Evolutionary conservation across 202 grass and related monocot genomes (phyloP), one percentile per base, ranked within the genome.

Genomic region (Zoysia matrella): DNA sequence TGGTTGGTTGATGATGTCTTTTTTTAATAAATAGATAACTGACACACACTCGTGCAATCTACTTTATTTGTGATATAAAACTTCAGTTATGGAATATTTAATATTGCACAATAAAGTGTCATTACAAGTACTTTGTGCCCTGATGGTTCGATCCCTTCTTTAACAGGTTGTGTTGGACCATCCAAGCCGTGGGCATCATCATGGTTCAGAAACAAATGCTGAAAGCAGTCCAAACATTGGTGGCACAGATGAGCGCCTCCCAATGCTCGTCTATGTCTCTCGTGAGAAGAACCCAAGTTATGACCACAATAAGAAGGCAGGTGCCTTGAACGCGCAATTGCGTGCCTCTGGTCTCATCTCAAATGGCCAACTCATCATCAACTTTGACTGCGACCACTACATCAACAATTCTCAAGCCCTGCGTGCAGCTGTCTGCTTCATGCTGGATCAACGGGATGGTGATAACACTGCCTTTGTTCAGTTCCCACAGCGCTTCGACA

Each of bases 321-420:
- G 22, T 22, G 22, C 22, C 41, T 61, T 94, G 85, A 97, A 97
- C 12, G 89, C 87, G 0, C 88, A 90, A 15, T 55, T 94, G 43
- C 86, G 92, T 11, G 88, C 67, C 36, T 94, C 92, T 61, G 94
- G 88, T 42, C 50, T 97, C 52, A 86, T 97, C 52, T 88, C 94
- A 22, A 94, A 94, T 10, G 90, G 22, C 22, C 22, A 22, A 22
- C 22, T 22, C 22, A 22, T 22, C 22, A 22, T 22, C 22, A 22
- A 22, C 22, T 22, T 22, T 22, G 22, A 22, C 22, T 22, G 22
- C 22, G 22, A 22, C 22, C 22, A 22, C 22, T 92, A 92, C 62
- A 78, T 97, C 74, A 90, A 94, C 69, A 91, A 92, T 7, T 94
- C 94, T 6, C 64, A 89, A 61, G 92, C 92, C 11, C 65, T 97